A percentile compares a stretch with the other conserved stretches of the same genome.
These are phyloP conservation scores for Chenopodium album DNA, from an alignment of 148 eudicot species.

Conservation along the genomic window DNA sequence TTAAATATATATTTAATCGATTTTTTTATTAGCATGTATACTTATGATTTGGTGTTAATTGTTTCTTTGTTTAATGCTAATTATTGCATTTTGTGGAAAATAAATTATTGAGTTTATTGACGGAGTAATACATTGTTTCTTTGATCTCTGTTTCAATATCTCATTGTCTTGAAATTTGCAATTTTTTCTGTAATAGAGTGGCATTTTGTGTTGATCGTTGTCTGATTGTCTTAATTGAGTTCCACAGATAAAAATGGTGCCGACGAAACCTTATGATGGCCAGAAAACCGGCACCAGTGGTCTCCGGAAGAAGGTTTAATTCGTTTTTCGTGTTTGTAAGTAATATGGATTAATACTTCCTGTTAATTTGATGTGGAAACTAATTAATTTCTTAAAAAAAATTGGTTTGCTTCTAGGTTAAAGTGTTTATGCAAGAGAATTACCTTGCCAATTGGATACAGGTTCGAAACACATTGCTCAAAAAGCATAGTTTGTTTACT, in stretches of 20 bases:
- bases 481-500: background rate
- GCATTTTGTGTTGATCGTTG: background rate
- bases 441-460: constrained; percentile 99
- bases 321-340: background rate
- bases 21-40: background rate
- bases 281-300: constrained; percentile 98
- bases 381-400: constrained; percentile 4
- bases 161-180: background rate
- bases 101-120: background rate
- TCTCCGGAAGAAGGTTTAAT: constrained; percentile 78
- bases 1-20: no score
- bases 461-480: constrained; percentile 39
- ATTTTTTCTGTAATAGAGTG: background rate
- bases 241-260: constrained; percentile 56
- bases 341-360: background rate
- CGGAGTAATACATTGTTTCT: background rate
- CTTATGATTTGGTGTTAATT: background rate
- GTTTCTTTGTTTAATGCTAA: background rate
- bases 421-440: constrained; percentile 86
- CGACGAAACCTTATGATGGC: constrained; percentile 80
- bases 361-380: constrained; percentile 12
- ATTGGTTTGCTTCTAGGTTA: constrained; percentile 46
- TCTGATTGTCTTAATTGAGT: background rate
- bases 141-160: background rate
- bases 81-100: no score